Percentiles rank a stretch among this genome's conserved stretches.
Conservation (phyloP, 2,329 filamentous ascomycete species). For the Spiromastix sp. region DNA sequence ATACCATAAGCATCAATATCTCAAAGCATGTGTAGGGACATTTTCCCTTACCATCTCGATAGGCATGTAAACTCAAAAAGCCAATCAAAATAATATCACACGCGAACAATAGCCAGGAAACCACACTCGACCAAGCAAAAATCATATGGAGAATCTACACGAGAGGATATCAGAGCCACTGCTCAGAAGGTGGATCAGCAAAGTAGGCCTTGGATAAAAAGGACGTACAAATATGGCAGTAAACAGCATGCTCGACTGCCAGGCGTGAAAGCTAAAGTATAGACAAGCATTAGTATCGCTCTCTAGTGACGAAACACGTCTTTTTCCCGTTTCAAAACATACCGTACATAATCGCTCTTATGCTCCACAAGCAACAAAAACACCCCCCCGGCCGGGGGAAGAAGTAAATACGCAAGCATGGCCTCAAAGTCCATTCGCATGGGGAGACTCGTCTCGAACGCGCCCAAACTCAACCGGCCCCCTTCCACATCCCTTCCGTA, state of each 20-base stretch:
- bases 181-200: slow-evolving; percentile 6
- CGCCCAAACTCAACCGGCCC: slow-evolving; percentile 56
- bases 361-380: slow-evolving; percentile 76
- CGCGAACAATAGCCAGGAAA: slow-evolving; percentile 75
- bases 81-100: slow-evolving; percentile 66
- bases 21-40: slow-evolving; percentile 3
- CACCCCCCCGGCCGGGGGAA: slow-evolving; percentile 80
- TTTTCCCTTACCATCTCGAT: slow-evolving; percentile 59
- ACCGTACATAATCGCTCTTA: slow-evolving; percentile 96
- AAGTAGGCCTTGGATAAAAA: background rate
- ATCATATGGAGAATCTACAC: slow-evolving; percentile 70
- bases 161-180: background rate
- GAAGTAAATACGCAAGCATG: slow-evolving; percentile 71
- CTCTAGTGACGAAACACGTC: background rate
- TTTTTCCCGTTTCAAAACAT: slow-evolving; percentile 14
- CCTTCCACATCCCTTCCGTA: slow-evolving; percentile 32
- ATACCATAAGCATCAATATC: slow-evolving; percentile 9
- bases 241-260: slow-evolving; percentile 83
- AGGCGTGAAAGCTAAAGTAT: slow-evolving; percentile 71
- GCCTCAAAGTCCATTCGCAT: slow-evolving; percentile 84
- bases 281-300: background rate
- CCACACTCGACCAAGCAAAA: slow-evolving; percentile 71
- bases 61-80: slow-evolving; percentile 68
- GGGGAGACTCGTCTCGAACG: slow-evolving; percentile 82
- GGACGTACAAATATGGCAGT: slow-evolving; percentile 49